Conservation (phyloP, 2,329 filamentous ascomycete genomes). For the Claviceps arundinis region DNA sequence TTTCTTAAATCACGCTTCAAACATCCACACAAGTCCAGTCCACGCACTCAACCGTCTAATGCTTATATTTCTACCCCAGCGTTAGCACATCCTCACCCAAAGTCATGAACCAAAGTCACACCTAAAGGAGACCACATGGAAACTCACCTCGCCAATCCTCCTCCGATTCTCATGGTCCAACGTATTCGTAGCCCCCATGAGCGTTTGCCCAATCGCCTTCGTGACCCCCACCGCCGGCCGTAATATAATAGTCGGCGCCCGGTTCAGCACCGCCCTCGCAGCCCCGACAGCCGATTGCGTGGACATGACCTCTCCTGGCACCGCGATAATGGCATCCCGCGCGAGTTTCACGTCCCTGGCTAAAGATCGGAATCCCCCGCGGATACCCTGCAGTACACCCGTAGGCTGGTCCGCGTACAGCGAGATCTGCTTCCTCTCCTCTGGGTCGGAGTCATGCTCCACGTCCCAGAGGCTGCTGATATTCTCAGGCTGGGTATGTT, state of each 20-base stretch:
- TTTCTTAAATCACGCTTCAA: no score
- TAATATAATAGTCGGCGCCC: slow-evolving; percentile 87
- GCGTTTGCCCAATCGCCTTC: slow-evolving; percentile 75
- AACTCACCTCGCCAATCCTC: slow-evolving; percentile 77
- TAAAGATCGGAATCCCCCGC: slow-evolving; percentile 69
- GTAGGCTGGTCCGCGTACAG: slow-evolving; percentile 91
- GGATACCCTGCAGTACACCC: slow-evolving; percentile 73
- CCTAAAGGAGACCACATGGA: background rate
- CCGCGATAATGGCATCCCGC: slow-evolving; percentile 83
- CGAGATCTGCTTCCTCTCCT: slow-evolving; percentile 67
- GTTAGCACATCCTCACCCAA: slow-evolving; percentile 3
- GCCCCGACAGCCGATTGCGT: slow-evolving; percentile 69
- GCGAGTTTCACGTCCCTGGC: slow-evolving; percentile 79
- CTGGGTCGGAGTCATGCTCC: slow-evolving; percentile 49
- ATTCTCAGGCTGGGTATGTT: slow-evolving; percentile 23
- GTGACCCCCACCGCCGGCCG: slow-evolving; percentile 81
- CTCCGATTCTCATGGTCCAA: slow-evolving; percentile 72
- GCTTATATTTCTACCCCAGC: slow-evolving; percentile 34
- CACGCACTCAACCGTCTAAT: slow-evolving; percentile 13
- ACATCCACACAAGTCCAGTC: no score
- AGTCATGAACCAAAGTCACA: background rate
- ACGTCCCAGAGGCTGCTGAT: slow-evolving; percentile 30
- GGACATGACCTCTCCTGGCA: slow-evolving; percentile 84
- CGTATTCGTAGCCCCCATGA: slow-evolving; percentile 85
- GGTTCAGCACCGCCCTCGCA: slow-evolving; percentile 61